A percentile compares a stretch with the other conserved stretches of the same genome.
These are phyloP conservation scores for Linum lewisii DNA, from an alignment of 345 rosid genomes.

Conservation along the genomic window DNA sequence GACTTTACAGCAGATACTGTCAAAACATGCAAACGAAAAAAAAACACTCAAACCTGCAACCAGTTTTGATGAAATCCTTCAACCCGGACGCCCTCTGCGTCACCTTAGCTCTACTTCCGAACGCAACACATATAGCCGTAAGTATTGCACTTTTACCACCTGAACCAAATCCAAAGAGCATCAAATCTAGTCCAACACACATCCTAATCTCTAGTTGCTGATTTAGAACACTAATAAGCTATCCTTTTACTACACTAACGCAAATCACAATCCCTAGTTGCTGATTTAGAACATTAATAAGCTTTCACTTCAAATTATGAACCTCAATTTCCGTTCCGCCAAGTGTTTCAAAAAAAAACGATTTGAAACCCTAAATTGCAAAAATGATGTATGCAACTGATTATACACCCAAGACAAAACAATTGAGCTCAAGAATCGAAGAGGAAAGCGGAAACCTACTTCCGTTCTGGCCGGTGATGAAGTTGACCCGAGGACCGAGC, in stretches of 20 bases:
- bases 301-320: neutral
- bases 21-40: conserved; percentile 5
- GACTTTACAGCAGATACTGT: neutral
- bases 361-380: neutral
- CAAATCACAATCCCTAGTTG: neutral
- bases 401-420: neutral
- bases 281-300: conserved; percentile 1
- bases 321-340: neutral
- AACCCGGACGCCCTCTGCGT: conserved; percentile 76
- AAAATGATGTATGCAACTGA: neutral
- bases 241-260: neutral
- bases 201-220: neutral
- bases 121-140: conserved; percentile 85
- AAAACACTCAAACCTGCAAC: conserved; percentile 58
- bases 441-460: conserved; percentile 31
- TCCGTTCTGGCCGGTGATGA: conserved; percentile 95
- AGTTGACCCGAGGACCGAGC: conserved; percentile 80
- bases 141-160: conserved; percentile 94
- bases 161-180: conserved; percentile 12
- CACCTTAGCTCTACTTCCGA: conserved; percentile 84
- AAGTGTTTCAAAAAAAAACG: neutral
- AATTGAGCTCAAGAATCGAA: neutral
- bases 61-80: conserved; percentile 81
- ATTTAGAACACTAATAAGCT: neutral
- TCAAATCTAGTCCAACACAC: neutral